Conservation (phyloP, 1,284 basidiomycete species). For the Rhodotorula sp. region DNA sequence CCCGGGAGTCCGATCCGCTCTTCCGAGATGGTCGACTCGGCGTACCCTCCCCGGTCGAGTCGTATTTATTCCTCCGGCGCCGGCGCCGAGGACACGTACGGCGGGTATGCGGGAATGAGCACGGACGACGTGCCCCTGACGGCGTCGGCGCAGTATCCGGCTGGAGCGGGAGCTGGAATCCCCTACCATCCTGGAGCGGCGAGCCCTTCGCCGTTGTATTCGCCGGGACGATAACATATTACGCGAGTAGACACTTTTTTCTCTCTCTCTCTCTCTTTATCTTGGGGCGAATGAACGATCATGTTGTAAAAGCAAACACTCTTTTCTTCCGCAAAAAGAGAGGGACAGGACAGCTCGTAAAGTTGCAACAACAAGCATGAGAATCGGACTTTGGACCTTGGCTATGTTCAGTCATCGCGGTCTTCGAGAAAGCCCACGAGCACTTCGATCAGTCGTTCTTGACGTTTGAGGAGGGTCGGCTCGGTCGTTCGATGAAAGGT, state of each 20-base stretch:
- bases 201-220: too few species aligned
- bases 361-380: too few species aligned
- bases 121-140: conserved; percentile 2
- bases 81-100: background rate
- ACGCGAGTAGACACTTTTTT: too few species aligned
- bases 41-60: background rate
- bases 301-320: too few species aligned
- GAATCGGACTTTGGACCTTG: too few species aligned
- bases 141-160: background rate
- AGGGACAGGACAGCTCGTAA: too few species aligned
- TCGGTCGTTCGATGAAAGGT: conserved; percentile 29
- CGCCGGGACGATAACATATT: too few species aligned
- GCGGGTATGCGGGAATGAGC: background rate
- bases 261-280: too few species aligned
- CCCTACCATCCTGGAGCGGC: background rate
- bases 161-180: background rate
- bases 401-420: conserved; percentile 1
- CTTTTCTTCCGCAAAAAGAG: background rate
- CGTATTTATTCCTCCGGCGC: background rate
- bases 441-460: conserved; percentile 35
- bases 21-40: background rate
- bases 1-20: background rate
- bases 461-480: conserved; percentile 23
- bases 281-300: too few species aligned
- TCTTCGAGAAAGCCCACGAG: conserved; percentile 38